A percentile compares a stretch with the other conserved stretches of the same genome.
These are phyloP conservation scores for Venturia carpophila DNA, from an alignment of 2,329 filamentous ascomycete species.

Conservation along the genomic window DNA sequence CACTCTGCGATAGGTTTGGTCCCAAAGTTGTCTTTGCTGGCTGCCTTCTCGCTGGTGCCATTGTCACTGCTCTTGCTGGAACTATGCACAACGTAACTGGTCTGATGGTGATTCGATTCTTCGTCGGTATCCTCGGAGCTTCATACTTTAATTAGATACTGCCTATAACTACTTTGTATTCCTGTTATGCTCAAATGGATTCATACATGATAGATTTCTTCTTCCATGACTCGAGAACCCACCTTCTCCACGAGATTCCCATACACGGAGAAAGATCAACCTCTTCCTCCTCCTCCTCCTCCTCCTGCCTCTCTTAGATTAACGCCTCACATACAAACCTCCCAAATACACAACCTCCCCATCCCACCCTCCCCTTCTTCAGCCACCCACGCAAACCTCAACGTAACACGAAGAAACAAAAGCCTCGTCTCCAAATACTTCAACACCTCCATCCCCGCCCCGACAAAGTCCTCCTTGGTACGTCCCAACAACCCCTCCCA, in stretches of 20 bases:
- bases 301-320: not conserved
- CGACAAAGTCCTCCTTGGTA: conserved; percentile 37
- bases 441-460: conserved; percentile 34
- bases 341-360: conserved; percentile 29
- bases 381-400: conserved; percentile 49
- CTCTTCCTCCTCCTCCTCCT: not conserved
- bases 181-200: no score
- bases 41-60: conserved; percentile 62
- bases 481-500: conserved; percentile 46
- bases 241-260: not conserved
- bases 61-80: no score
- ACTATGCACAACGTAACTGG: conserved; percentile 60
- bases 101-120: no score
- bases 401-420: conserved; percentile 44
- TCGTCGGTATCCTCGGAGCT: no score
- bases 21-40: conserved; percentile 71
- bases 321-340: conserved; percentile 23
- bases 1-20: conserved; percentile 77
- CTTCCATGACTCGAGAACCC: not conserved
- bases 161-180: no score
- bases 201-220: not conserved
- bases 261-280: not conserved
- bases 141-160: no score
- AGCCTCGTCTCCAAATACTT: conserved; percentile 45
- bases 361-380: conserved; percentile 23